Evolutionary conservation across 2,329 filamentous ascomycete genomes (phyloP), one percentile per base, ranked within the genome.

Genomic region (Thermomyces lanuginosus): DNA sequence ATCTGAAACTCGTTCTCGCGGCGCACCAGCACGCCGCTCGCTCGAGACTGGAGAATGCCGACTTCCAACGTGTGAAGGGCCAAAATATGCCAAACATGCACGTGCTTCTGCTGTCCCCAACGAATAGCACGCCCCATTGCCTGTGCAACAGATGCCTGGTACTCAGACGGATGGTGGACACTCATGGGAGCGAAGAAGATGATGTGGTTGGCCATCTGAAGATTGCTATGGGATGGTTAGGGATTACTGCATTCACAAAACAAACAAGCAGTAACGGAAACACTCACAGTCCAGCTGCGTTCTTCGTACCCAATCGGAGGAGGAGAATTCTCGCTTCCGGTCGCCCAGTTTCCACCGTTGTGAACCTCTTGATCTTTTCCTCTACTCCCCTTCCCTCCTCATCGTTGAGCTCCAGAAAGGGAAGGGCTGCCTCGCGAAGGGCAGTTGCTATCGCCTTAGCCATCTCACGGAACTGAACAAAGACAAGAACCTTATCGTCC

Each of bases 171-270:
- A 0, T 55, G 60, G 18, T 52, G 42, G 0, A 58, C 49, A 1
- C 69, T 47, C 6, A 72, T 45, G 0, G 72, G 71, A 0, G 63
- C 59, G 2, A 74, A 44, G 43, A 78, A 77, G 16, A 78, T 60
- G 18, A 76, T 53, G 31, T 77, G 69, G 34, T 74, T 76, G 1
- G 71, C 70, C 20, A 60, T 61, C 24, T 69, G 66, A 2, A 78
- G 47, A 35, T 78, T 77, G 6, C 64, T 69, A 31, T 9, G 9
- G 28, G 19, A 19, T 26, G 29, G 28, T 38, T 30, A 41, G 22
- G 14, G 15, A 12, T 18, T 3, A 27, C 14, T 4, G 8, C 4
- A 5, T 18, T 21, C n/a, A 9, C 6, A 8, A 15, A 9, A 15
- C 4, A 22, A 17, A 16, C 8, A 20, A 10, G 18, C 7, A 20